Base-by-base conservation (phyloP, 1,284 basidiomycete species). In the Moesziomyces sp. region DNA sequence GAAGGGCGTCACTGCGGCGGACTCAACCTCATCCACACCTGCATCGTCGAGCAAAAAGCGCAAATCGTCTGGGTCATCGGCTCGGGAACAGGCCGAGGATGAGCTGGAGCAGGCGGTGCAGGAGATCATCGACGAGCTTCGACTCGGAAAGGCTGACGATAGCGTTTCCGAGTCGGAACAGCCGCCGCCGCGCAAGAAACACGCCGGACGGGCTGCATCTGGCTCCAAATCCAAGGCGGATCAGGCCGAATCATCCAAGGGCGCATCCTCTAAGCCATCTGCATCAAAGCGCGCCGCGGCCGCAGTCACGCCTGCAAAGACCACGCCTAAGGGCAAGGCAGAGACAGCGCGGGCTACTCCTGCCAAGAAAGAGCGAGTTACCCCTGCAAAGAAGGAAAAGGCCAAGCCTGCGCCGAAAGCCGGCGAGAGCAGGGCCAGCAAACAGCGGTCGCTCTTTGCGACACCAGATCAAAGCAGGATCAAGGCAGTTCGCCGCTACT, bases 111-210 rank as follows among this genome's bases (percentile, higher is more conserved):
- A 35, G 14, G 58, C 49, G 3, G 38, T 68, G 24, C 51, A 62
- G 9, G 38, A 51, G n/a, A 68, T 68, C 19, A 18, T 58, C 21
- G 52, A 52, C 38, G 59, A 68, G 3, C 40, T 55, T 30, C 14
- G 9, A 21, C 19, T 24, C 26, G 21, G 24, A 9, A 45, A 30
- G 11, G 21, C 43, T 1, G 51, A 47, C 13, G 16, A 28, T 16
- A 47, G 58, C n/a, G 30, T 14, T 10, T 58, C 55, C 9, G 63
- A 60, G 30, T 5, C 38, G 13, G 63, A 66, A n/a, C 59, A 58
- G 40, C 59, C 66, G 40, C 59, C 66, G n/a, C 59, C 66, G 24
- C 55, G 49, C n/a, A 62, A 62, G 48, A 68, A 68, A 30, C 57
- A 52, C 11, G 53, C 58, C 46, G 53, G 44, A 24, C 57, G 50